Base-by-base conservation (phyloP, 352 stramenopile genomes). In the Discostella stelligera region DNA sequence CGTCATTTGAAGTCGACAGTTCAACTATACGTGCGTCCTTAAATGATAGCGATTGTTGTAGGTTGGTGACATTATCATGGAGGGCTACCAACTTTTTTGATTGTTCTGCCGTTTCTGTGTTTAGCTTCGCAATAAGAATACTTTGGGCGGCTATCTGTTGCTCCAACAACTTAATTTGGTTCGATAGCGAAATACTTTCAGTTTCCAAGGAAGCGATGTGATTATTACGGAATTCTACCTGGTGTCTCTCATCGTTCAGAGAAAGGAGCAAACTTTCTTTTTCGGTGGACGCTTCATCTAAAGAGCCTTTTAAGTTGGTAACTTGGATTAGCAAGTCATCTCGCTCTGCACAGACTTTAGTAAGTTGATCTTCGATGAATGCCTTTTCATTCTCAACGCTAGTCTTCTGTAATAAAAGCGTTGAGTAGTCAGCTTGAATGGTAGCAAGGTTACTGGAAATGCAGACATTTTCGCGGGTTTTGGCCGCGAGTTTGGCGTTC, bases 271-370 rank as follows among this genome's bases (percentile, higher is more conserved):
- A 41, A 21, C 48, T n/a, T n/a, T 62, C 49, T 27, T 13, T 20
- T 32, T 62, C 23, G 61, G 5, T 44, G 18, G 37, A 13, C 7
- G 62, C 62, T 63, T 70, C 41, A 25, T 11, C 48, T 20, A 70
- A 14, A 3, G 62, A 70, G 30, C 61, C 61, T 18, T 60, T 70
- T 20, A 70, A 48, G 61, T 44, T 30, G 62, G 62, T 44, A 32
- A 70, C 23, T 62, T 62, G 20, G 50, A 13, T 25, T 48, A 18
- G 3, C 32, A 66, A 27, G 14, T 30, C 20, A 56, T 66, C 53
- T 25, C 53, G 20, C 30, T 74, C 52, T 30, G 18, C 32, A 39
- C 41, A 16, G n/a, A 44, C 7, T 44, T 27, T 55, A 27, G 46
- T 32, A 58, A 74, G 32, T 16, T 66, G 6, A 8, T 55, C 25